Conservation (phyloP, 2,329 filamentous ascomycete genomes). For the Tolypocladium tundrense region DNA sequence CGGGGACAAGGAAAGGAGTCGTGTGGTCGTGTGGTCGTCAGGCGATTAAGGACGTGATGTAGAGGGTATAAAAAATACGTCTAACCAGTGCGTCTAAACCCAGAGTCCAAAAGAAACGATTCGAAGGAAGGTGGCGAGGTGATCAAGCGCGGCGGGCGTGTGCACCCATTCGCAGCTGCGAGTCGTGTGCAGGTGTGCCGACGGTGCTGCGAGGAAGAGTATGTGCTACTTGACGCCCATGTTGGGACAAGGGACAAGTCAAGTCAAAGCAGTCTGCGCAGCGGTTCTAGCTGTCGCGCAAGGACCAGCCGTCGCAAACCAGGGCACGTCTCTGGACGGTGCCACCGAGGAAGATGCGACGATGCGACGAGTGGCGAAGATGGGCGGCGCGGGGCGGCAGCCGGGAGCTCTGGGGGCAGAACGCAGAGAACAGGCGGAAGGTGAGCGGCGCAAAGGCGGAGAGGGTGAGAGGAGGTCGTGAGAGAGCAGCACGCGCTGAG, state of each 20-base stretch:
- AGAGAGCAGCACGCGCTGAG: neutral
- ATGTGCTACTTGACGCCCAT: slow-evolving; percentile 9
- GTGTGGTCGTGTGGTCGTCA: slow-evolving; percentile 6
- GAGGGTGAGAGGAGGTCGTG: neutral
- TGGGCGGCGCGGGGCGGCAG: slow-evolving; percentile 1
- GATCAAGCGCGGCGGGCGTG: slow-evolving; percentile 10
- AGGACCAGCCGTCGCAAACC: slow-evolving; percentile 3
- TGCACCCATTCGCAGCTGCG: slow-evolving; percentile 16
- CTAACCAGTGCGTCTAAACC: slow-evolving; percentile 30
- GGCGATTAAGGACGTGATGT: slow-evolving; percentile 9
- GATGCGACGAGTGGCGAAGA: slow-evolving; percentile 1
- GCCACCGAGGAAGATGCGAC: neutral
- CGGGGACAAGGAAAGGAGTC: slow-evolving; percentile 9
- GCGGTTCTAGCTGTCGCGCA: slow-evolving; percentile 1
- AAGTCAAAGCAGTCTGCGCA: neutral
- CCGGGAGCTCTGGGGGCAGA: neutral
- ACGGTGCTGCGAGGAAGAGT: slow-evolving; percentile 6
- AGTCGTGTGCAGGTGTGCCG: slow-evolving; percentile 1
- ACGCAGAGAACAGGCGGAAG: neutral
- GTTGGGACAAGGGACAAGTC: slow-evolving; percentile 5
- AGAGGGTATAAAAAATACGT: slow-evolving; percentile 15
- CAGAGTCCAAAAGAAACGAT: slow-evolving; percentile 19
- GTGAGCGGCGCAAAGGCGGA: neutral
- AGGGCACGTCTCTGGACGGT: neutral
- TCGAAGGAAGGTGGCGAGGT: slow-evolving; percentile 6